Base-by-base conservation (phyloP, 1,139 yeast genomes). In the Yamadazyma kanchanaburiensis region DNA sequence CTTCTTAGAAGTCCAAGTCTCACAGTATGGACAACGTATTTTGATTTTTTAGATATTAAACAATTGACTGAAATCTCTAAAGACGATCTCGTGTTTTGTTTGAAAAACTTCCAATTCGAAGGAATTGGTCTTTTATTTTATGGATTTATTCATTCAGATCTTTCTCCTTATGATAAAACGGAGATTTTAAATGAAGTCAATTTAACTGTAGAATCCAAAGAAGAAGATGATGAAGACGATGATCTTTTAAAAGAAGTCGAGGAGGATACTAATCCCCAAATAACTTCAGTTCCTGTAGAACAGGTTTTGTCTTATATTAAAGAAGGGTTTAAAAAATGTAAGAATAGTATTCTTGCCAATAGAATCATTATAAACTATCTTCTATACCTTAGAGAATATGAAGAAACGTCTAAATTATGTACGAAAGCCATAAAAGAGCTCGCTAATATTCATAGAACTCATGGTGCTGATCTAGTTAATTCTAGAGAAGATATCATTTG, bases 11-110 rank as follows among this genome's bases (percentile, higher is more conserved):
- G 80, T 11, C 67, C 70, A 1, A 77, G 80, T 15, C 60, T 72
- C 17, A 60, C 74, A 23, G 87, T 91, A 1, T 91, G 96, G 95
- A 67, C 72, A 28, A 51, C 82, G 10, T 77, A 77, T 44, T 75
- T 88, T 43, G 95, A 91, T 45, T 83, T 91, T 82, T 43, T 59
- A 21, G 96, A 91, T 51, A 70, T 69, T 6, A 53, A 51, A 3
- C 58, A 65, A 7, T 52, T 87, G 10, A 44, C 44, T 6, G 70
- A 72, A 3, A 51, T 85, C 30, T 80, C 80, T 28, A 50, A 67
- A 17, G 64, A 59, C 3, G 49, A 64, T 6, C 45, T 87, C 1
- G 43, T 62, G 4, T 64, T 60, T 22, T 86, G 74, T 48, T 58
- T 84, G 24, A 60, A 64, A 22, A 52, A 62, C 17, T 87, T 85